Conservation (phyloP, 75 land plant genomes). For the Selaginella tamariscina region DNA sequence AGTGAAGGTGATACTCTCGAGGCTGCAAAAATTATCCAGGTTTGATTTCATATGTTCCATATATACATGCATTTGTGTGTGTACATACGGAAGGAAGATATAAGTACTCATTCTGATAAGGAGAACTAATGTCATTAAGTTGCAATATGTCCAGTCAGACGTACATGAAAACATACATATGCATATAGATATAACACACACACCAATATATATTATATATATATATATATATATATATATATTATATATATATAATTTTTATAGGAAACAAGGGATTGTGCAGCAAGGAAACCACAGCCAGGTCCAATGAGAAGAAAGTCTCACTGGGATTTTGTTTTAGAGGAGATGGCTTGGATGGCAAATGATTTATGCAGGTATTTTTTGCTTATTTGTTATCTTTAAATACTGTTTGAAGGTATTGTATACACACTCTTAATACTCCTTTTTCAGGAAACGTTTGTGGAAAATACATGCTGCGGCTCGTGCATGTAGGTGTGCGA, state of each 20-base stretch:
- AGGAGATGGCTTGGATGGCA: constrained; percentile 14
- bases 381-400: not conserved
- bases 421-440: not conserved
- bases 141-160: not conserved
- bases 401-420: not conserved
- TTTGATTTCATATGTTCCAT: no score
- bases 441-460: not conserved
- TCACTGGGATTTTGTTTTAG: constrained; percentile 7
- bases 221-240: not conserved
- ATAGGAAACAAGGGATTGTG: not conserved
- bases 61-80: no score
- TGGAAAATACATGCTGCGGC: not conserved
- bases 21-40: not conserved
- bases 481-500: not conserved
- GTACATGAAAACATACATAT: no score
- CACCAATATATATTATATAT: not conserved
- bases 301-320: not conserved
- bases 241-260: not conserved
- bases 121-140: no score
- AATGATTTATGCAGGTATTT: constrained; percentile 10
- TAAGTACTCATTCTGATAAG: no score
- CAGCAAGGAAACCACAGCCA: not conserved
- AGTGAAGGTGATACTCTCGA: not conserved
- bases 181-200: no score
- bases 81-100: not conserved